These are phyloP conservation scores for Groenewaldozyma salmanticensis DNA, from an alignment of 805 yeast species.

Conservation along the genomic window DNA sequence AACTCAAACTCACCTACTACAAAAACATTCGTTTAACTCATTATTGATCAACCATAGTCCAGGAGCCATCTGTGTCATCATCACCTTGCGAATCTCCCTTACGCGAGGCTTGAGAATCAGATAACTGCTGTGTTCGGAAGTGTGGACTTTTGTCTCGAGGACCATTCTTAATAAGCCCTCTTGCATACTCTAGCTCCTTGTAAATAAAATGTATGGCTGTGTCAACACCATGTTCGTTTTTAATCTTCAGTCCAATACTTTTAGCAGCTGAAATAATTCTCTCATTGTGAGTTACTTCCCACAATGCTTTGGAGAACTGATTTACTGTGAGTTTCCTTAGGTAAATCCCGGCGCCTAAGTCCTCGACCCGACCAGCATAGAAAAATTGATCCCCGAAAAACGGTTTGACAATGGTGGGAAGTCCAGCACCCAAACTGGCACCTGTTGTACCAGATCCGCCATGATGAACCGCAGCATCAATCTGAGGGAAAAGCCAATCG, in stretches of 20 bases:
- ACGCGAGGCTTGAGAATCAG: too few species aligned
- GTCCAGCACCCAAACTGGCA: slow-evolving; percentile 74
- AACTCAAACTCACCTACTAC: not conserved
- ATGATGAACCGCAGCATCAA: slow-evolving; percentile 94
- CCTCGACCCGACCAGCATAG: slow-evolving; percentile 80
- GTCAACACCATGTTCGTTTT: slow-evolving; percentile 70
- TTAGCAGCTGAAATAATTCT: slow-evolving; percentile 61
- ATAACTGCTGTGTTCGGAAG: not conserved
- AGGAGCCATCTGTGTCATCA: slow-evolving; percentile 10
- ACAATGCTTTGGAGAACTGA: slow-evolving; percentile 57
- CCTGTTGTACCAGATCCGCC: slow-evolving; percentile 98
- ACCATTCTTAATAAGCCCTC: slow-evolving; percentile 29
- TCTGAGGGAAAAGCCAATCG: slow-evolving; percentile 83
- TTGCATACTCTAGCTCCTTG: slow-evolving; percentile 67
- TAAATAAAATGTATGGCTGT: slow-evolving; percentile 74
- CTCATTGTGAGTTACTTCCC: slow-evolving; percentile 54
- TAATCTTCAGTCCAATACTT: slow-evolving; percentile 50
- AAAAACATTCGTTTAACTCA: not conserved
- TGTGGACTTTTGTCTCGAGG: not conserved
- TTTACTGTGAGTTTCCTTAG: slow-evolving; percentile 58
- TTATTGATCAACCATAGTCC: slow-evolving; percentile 12
- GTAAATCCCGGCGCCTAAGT: slow-evolving; percentile 73
- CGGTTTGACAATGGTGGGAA: slow-evolving; percentile 87
- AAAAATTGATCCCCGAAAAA: slow-evolving; percentile 96
- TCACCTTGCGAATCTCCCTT: slow-evolving; percentile 1